Evolutionary conservation across 208 protist genomes (phyloP).

Genomic region (Acanthamoeba sp.): DNA sequence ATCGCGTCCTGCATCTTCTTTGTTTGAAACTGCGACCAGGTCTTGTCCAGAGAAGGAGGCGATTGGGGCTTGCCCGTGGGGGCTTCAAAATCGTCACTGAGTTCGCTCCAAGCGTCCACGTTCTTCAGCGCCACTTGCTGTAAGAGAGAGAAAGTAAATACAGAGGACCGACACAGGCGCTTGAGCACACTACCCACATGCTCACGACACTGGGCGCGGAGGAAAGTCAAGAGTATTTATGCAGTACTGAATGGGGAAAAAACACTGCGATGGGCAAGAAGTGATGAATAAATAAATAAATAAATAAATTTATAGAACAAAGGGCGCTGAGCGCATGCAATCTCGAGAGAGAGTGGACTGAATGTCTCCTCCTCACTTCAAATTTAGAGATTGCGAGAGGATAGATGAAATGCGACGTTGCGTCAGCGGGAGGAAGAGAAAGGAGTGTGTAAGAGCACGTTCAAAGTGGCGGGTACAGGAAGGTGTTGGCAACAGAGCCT

Average conservation of each 20-base stretch:
- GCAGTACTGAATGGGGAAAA: background rate
- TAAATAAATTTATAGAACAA: no score
- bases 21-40: constrained; percentile 52
- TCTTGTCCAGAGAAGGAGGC: constrained; percentile 28
- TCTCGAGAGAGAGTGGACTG: no score
- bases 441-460: no score
- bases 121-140: constrained; percentile 44
- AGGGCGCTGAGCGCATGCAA: no score
- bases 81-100: constrained; percentile 44
- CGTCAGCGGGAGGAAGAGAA: background rate
- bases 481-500: no score
- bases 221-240: no score
- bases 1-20: constrained; percentile 35
- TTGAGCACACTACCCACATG: no score
- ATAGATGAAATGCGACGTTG: background rate
- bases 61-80: background rate
- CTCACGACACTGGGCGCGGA: no score
- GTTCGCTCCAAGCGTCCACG: constrained; percentile 39
- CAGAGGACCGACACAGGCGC: no score
- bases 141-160: background rate
- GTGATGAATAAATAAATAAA: no score
- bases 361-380: background rate
- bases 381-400: background rate
- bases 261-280: background rate
- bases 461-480: background rate